Conservation (phyloP, 2,329 filamentous ascomycete genomes). For the Lasiodiplodia gonubiensis region DNA sequence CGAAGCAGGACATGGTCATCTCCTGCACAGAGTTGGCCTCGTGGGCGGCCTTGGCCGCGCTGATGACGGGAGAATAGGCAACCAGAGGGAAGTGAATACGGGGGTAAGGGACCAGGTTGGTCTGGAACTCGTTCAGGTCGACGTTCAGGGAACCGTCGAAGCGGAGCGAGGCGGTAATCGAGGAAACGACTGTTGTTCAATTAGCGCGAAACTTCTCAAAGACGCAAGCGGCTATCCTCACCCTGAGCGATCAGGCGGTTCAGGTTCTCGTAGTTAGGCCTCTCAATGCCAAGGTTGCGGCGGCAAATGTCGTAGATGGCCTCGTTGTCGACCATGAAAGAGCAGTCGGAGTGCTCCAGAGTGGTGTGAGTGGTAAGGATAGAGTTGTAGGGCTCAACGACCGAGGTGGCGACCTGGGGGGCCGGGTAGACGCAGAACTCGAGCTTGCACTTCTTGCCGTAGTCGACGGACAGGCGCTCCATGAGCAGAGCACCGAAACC, state of each 20-base stretch:
- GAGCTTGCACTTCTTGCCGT: slow-evolving; percentile 78
- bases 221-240: neutral
- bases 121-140: slow-evolving; percentile 79
- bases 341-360: slow-evolving; percentile 78
- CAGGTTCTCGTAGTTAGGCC: slow-evolving; percentile 72
- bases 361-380: slow-evolving; percentile 77
- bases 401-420: slow-evolving; percentile 71
- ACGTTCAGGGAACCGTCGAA: slow-evolving; percentile 77
- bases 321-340: slow-evolving; percentile 78
- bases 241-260: slow-evolving; percentile 73
- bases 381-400: slow-evolving; percentile 77
- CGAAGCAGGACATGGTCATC: slow-evolving; percentile 63
- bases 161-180: slow-evolving; percentile 73
- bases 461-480: slow-evolving; percentile 74
- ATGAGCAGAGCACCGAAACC: slow-evolving; percentile 75
- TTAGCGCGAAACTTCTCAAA: neutral
- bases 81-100: slow-evolving; percentile 77
- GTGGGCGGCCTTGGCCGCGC: slow-evolving; percentile 76
- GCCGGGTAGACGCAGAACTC: slow-evolving; percentile 76
- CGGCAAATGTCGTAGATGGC: slow-evolving; percentile 78
- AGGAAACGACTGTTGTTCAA: slow-evolving; percentile 64
- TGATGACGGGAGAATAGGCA: slow-evolving; percentile 74
- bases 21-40: slow-evolving; percentile 97
- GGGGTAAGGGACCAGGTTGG: slow-evolving; percentile 74
- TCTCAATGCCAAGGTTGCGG: slow-evolving; percentile 72